Evolutionary conservation across 805 yeast species (phyloP).

Genomic region (Saccharomycopsis sp.): DNA sequence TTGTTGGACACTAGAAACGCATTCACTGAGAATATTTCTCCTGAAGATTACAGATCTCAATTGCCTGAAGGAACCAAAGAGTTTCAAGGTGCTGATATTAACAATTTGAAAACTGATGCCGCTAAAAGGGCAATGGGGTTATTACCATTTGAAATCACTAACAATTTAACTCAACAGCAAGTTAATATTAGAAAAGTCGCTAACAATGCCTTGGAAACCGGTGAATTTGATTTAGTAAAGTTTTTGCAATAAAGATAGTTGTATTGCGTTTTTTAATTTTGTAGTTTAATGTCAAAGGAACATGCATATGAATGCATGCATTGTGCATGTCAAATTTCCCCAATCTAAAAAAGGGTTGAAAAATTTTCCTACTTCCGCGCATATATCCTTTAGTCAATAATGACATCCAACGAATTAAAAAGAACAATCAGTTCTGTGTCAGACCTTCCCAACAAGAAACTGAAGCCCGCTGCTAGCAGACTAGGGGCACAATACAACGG

Average conservation of each 20-base stretch:
- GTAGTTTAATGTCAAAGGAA: not conserved
- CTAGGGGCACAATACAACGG: conserved; percentile 24
- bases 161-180: not conserved
- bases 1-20: conserved; percentile 1
- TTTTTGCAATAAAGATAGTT: not conserved
- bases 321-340: not conserved
- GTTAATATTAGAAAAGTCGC: not conserved
- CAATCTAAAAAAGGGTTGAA: not conserved
- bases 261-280: too few relatives aligned
- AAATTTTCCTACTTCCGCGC: too few relatives aligned
- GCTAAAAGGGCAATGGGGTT: not conserved
- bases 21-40: not conserved
- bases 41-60: not conserved
- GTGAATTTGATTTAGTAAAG: not conserved
- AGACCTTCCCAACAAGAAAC: too few relatives aligned
- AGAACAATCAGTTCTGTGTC: too few relatives aligned
- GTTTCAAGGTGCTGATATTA: not conserved
- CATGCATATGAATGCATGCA: not conserved
- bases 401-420: too few relatives aligned
- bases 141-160: not conserved
- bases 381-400: too few relatives aligned
- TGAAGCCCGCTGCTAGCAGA: too few relatives aligned
- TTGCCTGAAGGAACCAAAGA: not conserved
- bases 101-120: not conserved
- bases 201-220: not conserved